These are phyloP conservation scores for Cutaneotrichosporon dermatis DNA, from an alignment of 1,284 basidiomycete genomes.

Conservation along the genomic window DNA sequence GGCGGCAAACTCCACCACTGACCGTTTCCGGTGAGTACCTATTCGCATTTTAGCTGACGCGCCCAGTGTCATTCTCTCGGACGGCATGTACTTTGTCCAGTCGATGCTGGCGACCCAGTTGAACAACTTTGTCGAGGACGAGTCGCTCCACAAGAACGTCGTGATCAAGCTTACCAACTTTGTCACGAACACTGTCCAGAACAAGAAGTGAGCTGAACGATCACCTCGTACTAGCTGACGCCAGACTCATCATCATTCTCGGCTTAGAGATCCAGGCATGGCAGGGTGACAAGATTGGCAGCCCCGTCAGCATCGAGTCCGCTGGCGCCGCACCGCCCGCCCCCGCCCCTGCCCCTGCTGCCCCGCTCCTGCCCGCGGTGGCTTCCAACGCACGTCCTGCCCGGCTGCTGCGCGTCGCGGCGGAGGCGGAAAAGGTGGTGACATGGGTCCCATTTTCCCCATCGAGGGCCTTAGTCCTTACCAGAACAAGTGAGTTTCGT, in stretches of 20 bases:
- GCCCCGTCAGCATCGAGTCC: conserved; percentile 55
- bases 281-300: conserved; percentile 67
- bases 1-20: conserved; percentile 38
- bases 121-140: conserved; percentile 68
- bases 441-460: conserved; percentile 61
- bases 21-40: conserved; percentile 47
- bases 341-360: conserved; percentile 23
- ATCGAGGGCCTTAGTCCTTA: conserved; percentile 96
- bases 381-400: conserved; percentile 27
- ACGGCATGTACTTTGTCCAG: conserved; percentile 77
- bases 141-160: conserved; percentile 66
- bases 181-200: conserved; percentile 79
- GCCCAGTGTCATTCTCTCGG: conserved; percentile 54
- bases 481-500: conserved; percentile 68
- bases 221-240: conserved; percentile 1
- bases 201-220: conserved; percentile 60
- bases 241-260: conserved; percentile 80
- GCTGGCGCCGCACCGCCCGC: conserved; percentile 30
- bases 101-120: conserved; percentile 94
- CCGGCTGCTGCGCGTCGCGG: conserved; percentile 21
- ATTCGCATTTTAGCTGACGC: neutral
- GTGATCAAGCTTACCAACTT: conserved; percentile 72
- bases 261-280: conserved; percentile 58
- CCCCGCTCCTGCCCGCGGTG: conserved; percentile 20
- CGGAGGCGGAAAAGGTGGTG: conserved; percentile 21